Evolutionary conservation across 768 basidiomycete genomes (phyloP).

Genomic region (Collybia sordida): DNA sequence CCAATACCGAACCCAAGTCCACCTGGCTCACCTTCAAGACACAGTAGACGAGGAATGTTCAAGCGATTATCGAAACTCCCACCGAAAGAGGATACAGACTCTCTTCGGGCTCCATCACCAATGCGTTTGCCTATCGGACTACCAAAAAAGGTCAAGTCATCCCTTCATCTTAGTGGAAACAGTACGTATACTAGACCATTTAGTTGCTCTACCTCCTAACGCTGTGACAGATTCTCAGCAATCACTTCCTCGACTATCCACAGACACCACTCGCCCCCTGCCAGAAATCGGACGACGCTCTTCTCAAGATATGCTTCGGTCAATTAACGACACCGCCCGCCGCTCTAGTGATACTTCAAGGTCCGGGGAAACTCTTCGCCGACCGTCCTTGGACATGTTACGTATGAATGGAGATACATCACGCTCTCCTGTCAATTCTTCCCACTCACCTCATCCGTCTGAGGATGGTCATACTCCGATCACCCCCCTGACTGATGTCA

Average conservation of each 20-base stretch:
- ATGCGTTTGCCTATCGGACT: constrained; percentile 31
- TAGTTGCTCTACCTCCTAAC: background rate
- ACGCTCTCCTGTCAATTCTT: constrained; percentile 5
- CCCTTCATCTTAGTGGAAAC: constrained; percentile 32
- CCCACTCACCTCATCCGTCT: background rate
- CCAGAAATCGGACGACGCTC: constrained; percentile 19
- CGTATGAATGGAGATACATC: constrained; percentile 22
- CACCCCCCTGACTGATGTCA: constrained; percentile 31
- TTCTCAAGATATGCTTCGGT: constrained; percentile 33
- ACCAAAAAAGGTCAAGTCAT: constrained; percentile 54
- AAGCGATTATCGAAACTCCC: constrained; percentile 49
- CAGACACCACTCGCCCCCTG: constrained; percentile 16
- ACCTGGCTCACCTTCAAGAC: constrained; percentile 52
- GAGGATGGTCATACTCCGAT: constrained; percentile 16
- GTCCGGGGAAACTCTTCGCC: constrained; percentile 20
- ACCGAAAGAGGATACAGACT: constrained; percentile 39
- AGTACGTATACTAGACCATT: constrained; percentile 25
- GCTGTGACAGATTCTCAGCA: constrained; percentile 28
- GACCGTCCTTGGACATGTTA: constrained; percentile 40
- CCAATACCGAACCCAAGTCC: constrained; percentile 32
- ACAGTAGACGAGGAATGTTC: constrained; percentile 47
- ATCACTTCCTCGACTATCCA: constrained; percentile 22
- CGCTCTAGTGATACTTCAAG: constrained; percentile 10
- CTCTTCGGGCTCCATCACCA: constrained; percentile 34
- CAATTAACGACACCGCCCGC: constrained; percentile 6